A percentile compares a stretch with the other conserved stretches of the same genome.
phyloP scores from a whole-genome alignment of 148 eudicot genomes.

The Rhododendron mucronatum region DNA sequence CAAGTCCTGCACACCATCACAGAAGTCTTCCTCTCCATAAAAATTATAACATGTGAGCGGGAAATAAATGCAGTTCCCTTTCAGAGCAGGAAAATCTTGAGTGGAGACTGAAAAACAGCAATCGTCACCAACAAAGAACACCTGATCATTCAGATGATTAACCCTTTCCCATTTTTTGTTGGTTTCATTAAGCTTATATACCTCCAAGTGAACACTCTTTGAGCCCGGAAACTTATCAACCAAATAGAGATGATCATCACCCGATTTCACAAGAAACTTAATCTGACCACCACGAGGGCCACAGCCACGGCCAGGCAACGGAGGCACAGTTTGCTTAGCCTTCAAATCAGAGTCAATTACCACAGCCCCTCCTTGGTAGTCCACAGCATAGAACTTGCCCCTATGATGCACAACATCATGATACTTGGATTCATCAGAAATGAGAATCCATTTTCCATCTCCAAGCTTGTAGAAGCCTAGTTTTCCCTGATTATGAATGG shows the following conservation, averaged over 20 bases:
- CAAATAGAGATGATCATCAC: not conserved
- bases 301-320: not conserved
- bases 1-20: not conserved
- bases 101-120: not conserved
- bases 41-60: not conserved
- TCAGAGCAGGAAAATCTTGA: not conserved
- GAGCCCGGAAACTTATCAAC: not conserved
- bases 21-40: not conserved
- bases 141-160: not conserved
- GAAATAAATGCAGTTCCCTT: not conserved
- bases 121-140: not conserved
- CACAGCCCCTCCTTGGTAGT: not conserved
- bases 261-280: not conserved
- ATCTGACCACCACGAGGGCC: not conserved
- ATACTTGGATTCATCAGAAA: not conserved
- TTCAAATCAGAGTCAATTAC: not conserved
- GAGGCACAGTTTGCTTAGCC: not conserved
- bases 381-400: conserved; percentile 1
- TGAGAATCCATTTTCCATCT: not conserved
- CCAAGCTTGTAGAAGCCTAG: not conserved
- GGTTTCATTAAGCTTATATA: not conserved
- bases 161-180: not conserved
- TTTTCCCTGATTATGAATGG: not conserved
- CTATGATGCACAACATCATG: not conserved
- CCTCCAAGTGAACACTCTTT: not conserved